Conservation (phyloP, 805 yeast species). For the Clavispora asparagi region DNA sequence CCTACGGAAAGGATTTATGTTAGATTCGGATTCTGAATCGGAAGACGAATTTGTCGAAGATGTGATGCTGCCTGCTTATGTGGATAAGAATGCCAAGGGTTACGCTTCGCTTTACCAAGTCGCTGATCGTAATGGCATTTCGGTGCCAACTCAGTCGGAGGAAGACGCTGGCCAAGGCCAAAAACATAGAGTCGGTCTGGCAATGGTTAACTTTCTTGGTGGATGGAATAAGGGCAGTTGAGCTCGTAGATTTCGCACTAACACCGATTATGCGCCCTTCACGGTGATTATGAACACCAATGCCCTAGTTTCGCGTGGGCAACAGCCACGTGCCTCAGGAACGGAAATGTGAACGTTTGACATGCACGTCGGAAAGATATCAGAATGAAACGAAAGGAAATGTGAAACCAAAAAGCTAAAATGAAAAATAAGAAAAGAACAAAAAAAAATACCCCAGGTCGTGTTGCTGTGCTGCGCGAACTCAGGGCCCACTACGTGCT, state of each 20-base stretch:
- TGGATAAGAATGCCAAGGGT: conserved; percentile 4
- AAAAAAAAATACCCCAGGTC: not conserved
- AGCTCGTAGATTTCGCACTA: not conserved
- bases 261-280: too few species aligned
- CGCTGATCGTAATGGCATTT: conserved; percentile 41
- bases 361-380: not conserved
- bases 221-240: conserved; percentile 13
- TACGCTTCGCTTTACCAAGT: conserved; percentile 47
- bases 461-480: not conserved
- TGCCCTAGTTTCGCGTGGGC: not conserved
- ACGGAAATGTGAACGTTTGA: not conserved
- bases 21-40: conserved; percentile 33
- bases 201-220: conserved; percentile 20
- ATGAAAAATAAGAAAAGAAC: not conserved
- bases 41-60: conserved; percentile 27
- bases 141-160: conserved; percentile 23
- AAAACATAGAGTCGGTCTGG: conserved; percentile 28
- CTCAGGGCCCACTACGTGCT: not conserved
- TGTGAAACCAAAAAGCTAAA: not conserved
- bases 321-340: not conserved
- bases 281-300: too few species aligned
- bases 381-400: not conserved
- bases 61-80: conserved; percentile 3
- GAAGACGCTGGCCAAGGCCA: conserved; percentile 9
- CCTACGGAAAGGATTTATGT: conserved; percentile 26